A percentile compares a stretch with the other conserved stretches of the same genome.
These are phyloP conservation scores for Gentiana macrophylla DNA, from an alignment of 257 asterid genomes.

Conservation along the genomic window DNA sequence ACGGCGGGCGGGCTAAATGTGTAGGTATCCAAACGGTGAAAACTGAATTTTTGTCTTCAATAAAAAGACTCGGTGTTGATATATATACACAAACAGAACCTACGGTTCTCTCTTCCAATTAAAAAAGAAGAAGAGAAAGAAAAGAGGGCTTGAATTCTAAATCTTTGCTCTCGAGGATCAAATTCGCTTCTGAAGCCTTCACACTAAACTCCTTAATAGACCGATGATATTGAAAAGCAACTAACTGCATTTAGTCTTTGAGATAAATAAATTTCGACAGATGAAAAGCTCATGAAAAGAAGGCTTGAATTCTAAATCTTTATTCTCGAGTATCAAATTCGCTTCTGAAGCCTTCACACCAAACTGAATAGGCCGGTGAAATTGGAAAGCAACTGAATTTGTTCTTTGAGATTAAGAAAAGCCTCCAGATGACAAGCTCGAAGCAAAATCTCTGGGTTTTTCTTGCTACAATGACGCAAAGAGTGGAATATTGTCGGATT, in stretches of 20 bases:
- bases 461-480: no score
- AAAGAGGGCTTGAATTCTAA: slow-evolving; percentile 65
- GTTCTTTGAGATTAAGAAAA: slow-evolving; percentile 12
- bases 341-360: slow-evolving; percentile 14
- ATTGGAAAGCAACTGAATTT: slow-evolving; percentile 14
- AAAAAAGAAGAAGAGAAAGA: neutral
- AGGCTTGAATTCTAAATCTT: slow-evolving; percentile 56
- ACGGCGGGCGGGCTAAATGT: no score
- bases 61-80: no score
- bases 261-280: slow-evolving; percentile 13
- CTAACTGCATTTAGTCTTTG: slow-evolving; percentile 16
- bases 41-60: no score
- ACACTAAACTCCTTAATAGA: slow-evolving; percentile 13
- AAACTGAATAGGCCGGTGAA: slow-evolving; percentile 18
- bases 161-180: slow-evolving; percentile 34
- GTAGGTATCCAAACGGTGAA: neutral
- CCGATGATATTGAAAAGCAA: slow-evolving; percentile 19
- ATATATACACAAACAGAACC: no score
- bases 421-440: slow-evolving; percentile 8
- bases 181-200: slow-evolving; percentile 19
- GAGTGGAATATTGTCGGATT: no score
- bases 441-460: slow-evolving; percentile 1
- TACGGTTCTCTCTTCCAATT: no score
- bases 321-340: slow-evolving; percentile 27
- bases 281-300: slow-evolving; percentile 64